Base-by-base conservation (phyloP, 495 filamentous ascomycete species). In the Xylaria curta region DNA sequence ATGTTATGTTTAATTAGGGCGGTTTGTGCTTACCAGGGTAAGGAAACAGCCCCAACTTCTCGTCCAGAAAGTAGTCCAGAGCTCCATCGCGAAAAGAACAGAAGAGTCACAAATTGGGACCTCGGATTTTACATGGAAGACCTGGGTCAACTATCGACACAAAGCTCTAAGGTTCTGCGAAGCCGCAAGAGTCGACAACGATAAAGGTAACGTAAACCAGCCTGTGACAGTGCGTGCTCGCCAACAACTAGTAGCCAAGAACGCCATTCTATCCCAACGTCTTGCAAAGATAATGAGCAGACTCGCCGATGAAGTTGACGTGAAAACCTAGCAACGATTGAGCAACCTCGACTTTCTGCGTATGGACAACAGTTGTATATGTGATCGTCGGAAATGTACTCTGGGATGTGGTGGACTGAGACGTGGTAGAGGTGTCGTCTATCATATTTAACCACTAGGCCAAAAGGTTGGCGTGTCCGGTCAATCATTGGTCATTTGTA, bases 131-230 rank as follows among this genome's bases (percentile, higher is more conserved):
- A 82, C 83, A 13, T 87, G 83, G 85, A 83, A 76, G 21, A 87
- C 87, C 17, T 89, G 85, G 84, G 76, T 87, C 21, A 87, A 83
- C 75, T 86, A 88, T 71, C 80, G 88, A 13, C 92, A 95, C 76
- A 95, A 94, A 80, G 93, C 93, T 7, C 79, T 94, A 58, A 81
- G 92, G 2, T 92, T 95, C 40, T 97, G 94, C 77, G 89, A 93
- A 58, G 92, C 91, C 6, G 88, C 90, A 9, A 85, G 93, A 24
- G 83, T 86, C 7, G 92, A 94, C 49, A 87, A 89, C 13, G 91
- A 95, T 64, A 94, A 91, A 81, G 87, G 88, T 87, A 77, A 61
- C 77, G 49, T 17, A 13, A 46, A 54, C 24, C 21, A 54, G 13
- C 21, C 26, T 21, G 1, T 21, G 24, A 10, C 56, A 6, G 26